Conservation (phyloP, 805 yeast genomes). For the Candida gorgasii region DNA sequence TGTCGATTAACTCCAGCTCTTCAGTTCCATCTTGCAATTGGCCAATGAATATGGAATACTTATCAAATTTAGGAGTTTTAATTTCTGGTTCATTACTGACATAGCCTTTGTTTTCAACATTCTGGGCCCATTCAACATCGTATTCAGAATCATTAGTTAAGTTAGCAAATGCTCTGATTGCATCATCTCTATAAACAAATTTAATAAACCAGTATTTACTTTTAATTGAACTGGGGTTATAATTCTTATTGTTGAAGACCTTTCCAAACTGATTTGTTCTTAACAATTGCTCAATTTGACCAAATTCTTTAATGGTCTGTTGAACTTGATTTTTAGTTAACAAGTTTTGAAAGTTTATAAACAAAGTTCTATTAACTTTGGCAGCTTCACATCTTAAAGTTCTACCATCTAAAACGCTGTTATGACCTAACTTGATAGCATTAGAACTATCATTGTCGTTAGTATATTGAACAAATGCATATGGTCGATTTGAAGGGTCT, state of each 20-base stretch:
- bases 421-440: conserved; percentile 72
- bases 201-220: conserved; percentile 66
- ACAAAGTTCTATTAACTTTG: conserved; percentile 84
- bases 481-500: conserved; percentile 80
- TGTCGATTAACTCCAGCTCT: conserved; percentile 52
- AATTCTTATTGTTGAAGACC: conserved; percentile 6
- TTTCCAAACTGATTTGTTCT: conserved; percentile 38
- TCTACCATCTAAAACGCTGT: conserved; percentile 69
- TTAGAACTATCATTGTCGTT: conserved; percentile 65
- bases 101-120: conserved; percentile 47
- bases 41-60: conserved; percentile 75
- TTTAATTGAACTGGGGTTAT: too few species aligned
- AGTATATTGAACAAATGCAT: conserved; percentile 87
- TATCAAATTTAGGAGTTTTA: conserved; percentile 46
- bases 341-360: conserved; percentile 41
- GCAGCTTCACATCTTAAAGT: conserved; percentile 87
- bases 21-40: conserved; percentile 60
- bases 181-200: conserved; percentile 82
- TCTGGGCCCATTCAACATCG: conserved; percentile 84
- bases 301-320: conserved; percentile 51
- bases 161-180: conserved; percentile 78
- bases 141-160: conserved; percentile 55
- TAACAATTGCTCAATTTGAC: conserved; percentile 72
- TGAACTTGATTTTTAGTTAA: conserved; percentile 35
- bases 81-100: not conserved